These are phyloP conservation scores for Alternaria arbusti DNA, from an alignment of 2,329 filamentous ascomycete genomes.

Conservation along the genomic window DNA sequence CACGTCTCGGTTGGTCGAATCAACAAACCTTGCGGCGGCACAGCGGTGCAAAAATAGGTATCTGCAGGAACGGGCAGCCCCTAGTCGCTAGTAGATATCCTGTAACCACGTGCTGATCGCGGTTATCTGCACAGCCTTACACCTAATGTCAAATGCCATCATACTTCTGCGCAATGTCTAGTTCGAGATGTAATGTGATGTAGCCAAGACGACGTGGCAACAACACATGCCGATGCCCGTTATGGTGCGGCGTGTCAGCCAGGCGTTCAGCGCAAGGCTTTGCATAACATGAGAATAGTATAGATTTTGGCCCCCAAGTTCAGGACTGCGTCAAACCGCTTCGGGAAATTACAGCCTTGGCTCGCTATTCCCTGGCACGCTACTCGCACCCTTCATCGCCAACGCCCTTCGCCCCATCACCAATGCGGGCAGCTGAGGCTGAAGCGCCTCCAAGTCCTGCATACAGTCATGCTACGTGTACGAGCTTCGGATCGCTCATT, in stretches of 20 bases:
- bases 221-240: not conserved
- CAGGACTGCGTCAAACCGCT: not conserved
- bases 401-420: not conserved
- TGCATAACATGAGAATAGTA: not conserved
- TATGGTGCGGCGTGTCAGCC: not conserved
- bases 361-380: slow-evolving; percentile 34
- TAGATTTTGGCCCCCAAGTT: slow-evolving; percentile 17
- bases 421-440: slow-evolving; percentile 17
- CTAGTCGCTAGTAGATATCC: slow-evolving; percentile 10
- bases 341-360: slow-evolving; percentile 22
- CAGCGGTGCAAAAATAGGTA: slow-evolving; percentile 9
- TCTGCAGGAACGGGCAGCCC: slow-evolving; percentile 3
- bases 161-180: not conserved
- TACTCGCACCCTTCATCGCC: slow-evolving; percentile 8
- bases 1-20: not conserved
- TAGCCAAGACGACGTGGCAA: not conserved
- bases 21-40: slow-evolving; percentile 3
- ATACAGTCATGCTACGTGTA: slow-evolving; percentile 5
- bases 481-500: slow-evolving; percentile 8
- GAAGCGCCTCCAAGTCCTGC: slow-evolving; percentile 5
- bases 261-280: not conserved
- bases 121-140: slow-evolving; percentile 23
- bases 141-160: not conserved
- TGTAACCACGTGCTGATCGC: slow-evolving; percentile 15
- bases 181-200: not conserved